phyloP scores from a whole-genome alignment of 1,284 basidiomycete species.

The Ganoderma sp. region DNA sequence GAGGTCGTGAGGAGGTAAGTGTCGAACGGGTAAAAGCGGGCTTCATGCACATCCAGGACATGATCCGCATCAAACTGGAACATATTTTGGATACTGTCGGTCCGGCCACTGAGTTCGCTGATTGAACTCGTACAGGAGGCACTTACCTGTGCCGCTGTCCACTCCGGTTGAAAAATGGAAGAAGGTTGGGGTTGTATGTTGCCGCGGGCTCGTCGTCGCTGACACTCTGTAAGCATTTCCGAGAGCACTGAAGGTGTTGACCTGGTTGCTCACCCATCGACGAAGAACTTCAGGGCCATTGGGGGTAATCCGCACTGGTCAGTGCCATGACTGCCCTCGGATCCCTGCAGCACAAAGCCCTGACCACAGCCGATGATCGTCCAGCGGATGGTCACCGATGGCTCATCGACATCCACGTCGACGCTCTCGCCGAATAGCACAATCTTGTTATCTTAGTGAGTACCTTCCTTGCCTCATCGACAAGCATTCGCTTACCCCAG shows the following conservation, averaged over 20 bases:
- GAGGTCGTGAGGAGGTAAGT: constrained; percentile 57
- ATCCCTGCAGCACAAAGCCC: constrained; percentile 52
- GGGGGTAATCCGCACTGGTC: constrained; percentile 54
- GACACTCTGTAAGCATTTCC: not conserved
- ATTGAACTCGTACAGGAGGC: not conserved
- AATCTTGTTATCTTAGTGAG: constrained; percentile 42
- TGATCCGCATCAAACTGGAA: constrained; percentile 64
- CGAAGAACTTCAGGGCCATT: constrained; percentile 50
- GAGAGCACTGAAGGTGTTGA: not conserved
- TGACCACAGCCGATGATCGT: constrained; percentile 60
- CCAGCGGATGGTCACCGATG: constrained; percentile 61
- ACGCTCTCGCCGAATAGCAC: constrained; percentile 61
- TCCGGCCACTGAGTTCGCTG: not conserved
- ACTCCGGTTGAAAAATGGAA: constrained; percentile 49
- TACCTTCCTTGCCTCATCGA: not conserved
- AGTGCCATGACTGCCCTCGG: constrained; percentile 56
- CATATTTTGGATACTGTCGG: constrained; percentile 56
- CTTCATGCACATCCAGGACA: constrained; percentile 61
- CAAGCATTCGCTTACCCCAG: constrained; percentile 49
- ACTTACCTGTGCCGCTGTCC: constrained; percentile 51
- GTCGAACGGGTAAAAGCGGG: constrained; percentile 63
- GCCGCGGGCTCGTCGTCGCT: constrained; percentile 40
- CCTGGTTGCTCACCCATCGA: constrained; percentile 53
- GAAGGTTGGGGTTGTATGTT: constrained; percentile 52
- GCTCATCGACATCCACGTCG: constrained; percentile 64